Conservation (phyloP, 2,329 filamentous ascomycete species). For the Emmonsia crescens region DNA sequence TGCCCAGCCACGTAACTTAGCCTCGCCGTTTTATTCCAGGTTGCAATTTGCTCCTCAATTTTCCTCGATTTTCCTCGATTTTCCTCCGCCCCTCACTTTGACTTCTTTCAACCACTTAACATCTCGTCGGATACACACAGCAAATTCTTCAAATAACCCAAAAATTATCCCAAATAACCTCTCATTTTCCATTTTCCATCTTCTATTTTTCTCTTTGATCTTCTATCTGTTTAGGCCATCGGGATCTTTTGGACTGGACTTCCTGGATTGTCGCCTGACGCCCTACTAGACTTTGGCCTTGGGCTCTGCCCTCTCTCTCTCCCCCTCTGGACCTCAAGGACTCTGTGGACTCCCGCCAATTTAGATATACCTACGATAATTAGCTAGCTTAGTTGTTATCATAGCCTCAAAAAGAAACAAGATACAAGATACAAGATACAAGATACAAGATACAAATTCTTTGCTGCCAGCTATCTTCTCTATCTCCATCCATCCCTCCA, state of each 20-base stretch:
- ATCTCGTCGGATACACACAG: too few species aligned
- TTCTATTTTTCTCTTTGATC: background rate
- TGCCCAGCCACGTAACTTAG: background rate
- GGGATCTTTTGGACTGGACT: background rate
- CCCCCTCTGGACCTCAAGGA: background rate
- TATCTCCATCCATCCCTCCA: constrained; percentile 9
- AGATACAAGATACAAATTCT: constrained; percentile 13
- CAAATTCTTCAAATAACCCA: background rate
- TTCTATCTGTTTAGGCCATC: background rate
- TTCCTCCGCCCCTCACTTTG: background rate
- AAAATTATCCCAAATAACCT: background rate
- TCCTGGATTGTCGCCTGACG: background rate
- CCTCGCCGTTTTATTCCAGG: too few species aligned
- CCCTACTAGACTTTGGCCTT: background rate
- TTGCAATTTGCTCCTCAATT: too few species aligned
- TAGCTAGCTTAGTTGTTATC: constrained; percentile 9
- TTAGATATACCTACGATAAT: constrained; percentile 7
- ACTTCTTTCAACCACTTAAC: background rate
- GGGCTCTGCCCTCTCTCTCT: background rate
- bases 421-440: background rate
- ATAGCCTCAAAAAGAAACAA: constrained; percentile 6
- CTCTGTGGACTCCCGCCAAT: background rate
- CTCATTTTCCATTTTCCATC: background rate
- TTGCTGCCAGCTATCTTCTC: constrained; percentile 6
- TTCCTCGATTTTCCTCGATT: too few species aligned